Percentiles rank a stretch among this genome's conserved stretches.
phyloP scores from a whole-genome alignment of 2,329 filamentous ascomycete genomes.

The Penicillium glabrum region DNA sequence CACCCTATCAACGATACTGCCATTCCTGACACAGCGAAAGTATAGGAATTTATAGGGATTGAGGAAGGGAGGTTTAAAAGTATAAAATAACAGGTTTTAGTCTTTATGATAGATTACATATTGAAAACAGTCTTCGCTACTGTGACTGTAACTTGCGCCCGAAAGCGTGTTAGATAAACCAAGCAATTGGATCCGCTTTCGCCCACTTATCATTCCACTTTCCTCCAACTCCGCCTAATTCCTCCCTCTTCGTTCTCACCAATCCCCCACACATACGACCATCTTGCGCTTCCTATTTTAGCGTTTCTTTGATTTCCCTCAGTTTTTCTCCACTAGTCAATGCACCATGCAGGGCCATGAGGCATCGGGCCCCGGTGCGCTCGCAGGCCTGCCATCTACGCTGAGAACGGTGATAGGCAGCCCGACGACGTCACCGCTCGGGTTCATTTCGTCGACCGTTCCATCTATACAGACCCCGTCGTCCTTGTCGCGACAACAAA shows the following conservation, averaged over 20 bases:
- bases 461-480: constrained; percentile 13
- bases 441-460: constrained; percentile 11
- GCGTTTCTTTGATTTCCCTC: not conserved
- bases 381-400: constrained; percentile 36
- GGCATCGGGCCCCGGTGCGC: constrained; percentile 38
- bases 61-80: not conserved
- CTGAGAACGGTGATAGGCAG: constrained; percentile 32
- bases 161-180: constrained; percentile 30
- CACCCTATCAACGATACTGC: not conserved
- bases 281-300: not conserved
- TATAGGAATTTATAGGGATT: not conserved
- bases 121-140: not conserved
- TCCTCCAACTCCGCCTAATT: constrained; percentile 3
- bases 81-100: not conserved
- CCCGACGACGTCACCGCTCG: constrained; percentile 29
- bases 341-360: constrained; percentile 42
- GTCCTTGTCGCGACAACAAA: constrained; percentile 19
- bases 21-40: not conserved
- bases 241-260: not conserved
- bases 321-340: constrained; percentile 20
- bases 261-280: not conserved
- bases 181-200: constrained; percentile 5
- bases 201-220: constrained; percentile 15
- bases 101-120: not conserved
- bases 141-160: constrained; percentile 5